These are phyloP conservation scores for Phytophthora agathidicida DNA, from an alignment of 352 stramenopile species.

Conservation along the genomic window DNA sequence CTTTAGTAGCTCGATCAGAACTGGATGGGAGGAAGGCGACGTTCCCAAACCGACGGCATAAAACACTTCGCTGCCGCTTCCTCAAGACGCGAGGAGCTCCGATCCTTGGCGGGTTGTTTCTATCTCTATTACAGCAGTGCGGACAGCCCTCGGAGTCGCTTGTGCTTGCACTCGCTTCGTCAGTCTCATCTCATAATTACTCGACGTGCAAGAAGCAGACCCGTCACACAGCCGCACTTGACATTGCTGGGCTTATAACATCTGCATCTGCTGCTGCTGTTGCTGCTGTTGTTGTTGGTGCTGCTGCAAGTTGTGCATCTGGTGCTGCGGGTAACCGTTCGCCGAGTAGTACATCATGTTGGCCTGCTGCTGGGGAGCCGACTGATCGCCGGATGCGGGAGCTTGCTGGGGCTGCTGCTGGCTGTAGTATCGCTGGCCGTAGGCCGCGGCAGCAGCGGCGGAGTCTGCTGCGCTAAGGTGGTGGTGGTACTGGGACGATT, in stretches of 20 bases:
- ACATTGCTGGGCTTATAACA: constrained; percentile 55
- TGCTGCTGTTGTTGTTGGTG: constrained; percentile 33
- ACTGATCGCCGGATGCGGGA: constrained; percentile 29
- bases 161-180: constrained; percentile 29
- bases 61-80: constrained; percentile 22
- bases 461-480: constrained; percentile 69
- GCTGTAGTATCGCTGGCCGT: constrained; percentile 69
- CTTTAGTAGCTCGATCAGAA: constrained; percentile 39
- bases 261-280: constrained; percentile 62
- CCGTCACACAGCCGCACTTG: constrained; percentile 19
- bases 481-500: constrained; percentile 73
- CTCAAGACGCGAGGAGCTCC: constrained; percentile 24
- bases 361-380: constrained; percentile 33
- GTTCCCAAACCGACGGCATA: constrained; percentile 32
- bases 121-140: constrained; percentile 45
- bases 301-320: constrained; percentile 75
- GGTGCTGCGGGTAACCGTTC: constrained; percentile 63
- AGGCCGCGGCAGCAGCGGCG: constrained; percentile 54
- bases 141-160: constrained; percentile 9
- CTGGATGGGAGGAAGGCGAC: constrained; percentile 26
- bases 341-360: constrained; percentile 82
- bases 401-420: constrained; percentile 43
- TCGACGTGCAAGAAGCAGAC: constrained; percentile 33
- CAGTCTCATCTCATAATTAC: constrained; percentile 25
- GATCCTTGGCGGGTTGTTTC: constrained; percentile 32